Percentiles rank a stretch among this genome's conserved stretches.
phyloP scores from a whole-genome alignment of 2,329 filamentous ascomycete species.

The Westerdykella sp. region DNA sequence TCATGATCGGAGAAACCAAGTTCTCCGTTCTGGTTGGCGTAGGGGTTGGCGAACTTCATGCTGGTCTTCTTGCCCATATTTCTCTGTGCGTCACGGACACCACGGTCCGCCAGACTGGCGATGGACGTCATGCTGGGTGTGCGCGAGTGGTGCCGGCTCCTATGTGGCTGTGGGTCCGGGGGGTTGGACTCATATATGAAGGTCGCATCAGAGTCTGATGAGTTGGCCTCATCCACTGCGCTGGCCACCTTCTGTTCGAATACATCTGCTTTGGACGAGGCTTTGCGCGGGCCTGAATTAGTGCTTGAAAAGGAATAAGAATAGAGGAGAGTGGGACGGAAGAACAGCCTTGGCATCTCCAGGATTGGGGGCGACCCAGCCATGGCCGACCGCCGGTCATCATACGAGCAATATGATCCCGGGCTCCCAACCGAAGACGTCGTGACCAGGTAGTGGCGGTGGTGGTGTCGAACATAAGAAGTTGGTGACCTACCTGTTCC shows the following conservation, averaged over 20 bases:
- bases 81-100: constrained; percentile 57
- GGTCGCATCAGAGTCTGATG: constrained; percentile 95
- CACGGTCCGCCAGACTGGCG: constrained; percentile 59
- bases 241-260: constrained; percentile 96
- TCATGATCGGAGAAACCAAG: constrained; percentile 35
- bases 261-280: constrained; percentile 92
- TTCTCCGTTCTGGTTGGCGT: constrained; percentile 56
- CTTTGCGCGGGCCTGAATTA: constrained; percentile 45
- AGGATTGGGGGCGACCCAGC: constrained; percentile 23
- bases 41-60: constrained; percentile 87
- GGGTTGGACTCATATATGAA: constrained; percentile 99
- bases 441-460: constrained; percentile 16
- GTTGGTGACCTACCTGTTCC: constrained; percentile 61
- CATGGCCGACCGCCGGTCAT: constrained; percentile 22
- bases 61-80: constrained; percentile 72
- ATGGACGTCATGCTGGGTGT: constrained; percentile 89
- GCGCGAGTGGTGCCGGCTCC: constrained; percentile 79
- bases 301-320: constrained; percentile 34
- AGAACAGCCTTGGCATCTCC: constrained; percentile 19
- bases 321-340: constrained; percentile 25
- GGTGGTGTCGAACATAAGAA: constrained; percentile 26
- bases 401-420: constrained; percentile 22
- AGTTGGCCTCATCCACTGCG: constrained; percentile 91
- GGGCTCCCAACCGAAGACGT: constrained; percentile 27
- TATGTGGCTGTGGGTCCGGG: constrained; percentile 53